These are phyloP conservation scores for Cercospora zeae-maydis DNA, from an alignment of 2,329 filamentous ascomycete species.

Conservation along the genomic window DNA sequence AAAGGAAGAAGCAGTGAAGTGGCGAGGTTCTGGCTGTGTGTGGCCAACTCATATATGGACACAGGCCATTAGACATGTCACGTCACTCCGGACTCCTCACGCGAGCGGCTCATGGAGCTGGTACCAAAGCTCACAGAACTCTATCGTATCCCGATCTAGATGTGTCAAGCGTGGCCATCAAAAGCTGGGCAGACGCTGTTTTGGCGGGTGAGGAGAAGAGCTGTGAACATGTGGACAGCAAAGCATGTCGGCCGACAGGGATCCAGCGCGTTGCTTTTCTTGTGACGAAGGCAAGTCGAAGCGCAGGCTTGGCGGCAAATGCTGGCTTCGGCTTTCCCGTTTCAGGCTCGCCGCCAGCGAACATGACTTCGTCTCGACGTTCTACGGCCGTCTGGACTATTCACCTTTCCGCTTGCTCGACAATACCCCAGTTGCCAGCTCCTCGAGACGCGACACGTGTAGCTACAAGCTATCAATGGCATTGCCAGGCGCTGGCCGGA, in stretches of 20 bases:
- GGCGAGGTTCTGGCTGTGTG: not conserved
- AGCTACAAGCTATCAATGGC: not conserved
- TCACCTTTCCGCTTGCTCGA: not conserved
- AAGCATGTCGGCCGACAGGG: constrained; percentile 11
- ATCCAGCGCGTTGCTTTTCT: constrained; percentile 5
- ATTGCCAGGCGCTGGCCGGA: not conserved
- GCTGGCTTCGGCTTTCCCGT: constrained; percentile 8
- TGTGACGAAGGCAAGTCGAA: constrained; percentile 15
- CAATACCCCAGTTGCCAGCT: not conserved
- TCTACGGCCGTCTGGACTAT: not conserved
- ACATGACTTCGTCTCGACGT: constrained; percentile 8
- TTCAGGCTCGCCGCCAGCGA: constrained; percentile 2
- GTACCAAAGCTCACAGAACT: constrained; percentile 16
- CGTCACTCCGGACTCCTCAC: constrained; percentile 18
- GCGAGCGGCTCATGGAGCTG: not conserved
- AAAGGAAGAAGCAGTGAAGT: constrained; percentile 7
- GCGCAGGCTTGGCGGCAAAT: constrained; percentile 3
- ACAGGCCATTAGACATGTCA: constrained; percentile 21
- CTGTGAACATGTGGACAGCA: constrained; percentile 1
- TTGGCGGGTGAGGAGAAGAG: constrained; percentile 5
- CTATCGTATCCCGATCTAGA: constrained; percentile 19
- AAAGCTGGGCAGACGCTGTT: constrained; percentile 1
- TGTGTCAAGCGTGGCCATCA: not conserved
- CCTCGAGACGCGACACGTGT: constrained; percentile 6
- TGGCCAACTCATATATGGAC: constrained; percentile 1